phyloP scores from a whole-genome alignment of 208 protist species.

The Acanthamoeba rhysodes region DNA sequence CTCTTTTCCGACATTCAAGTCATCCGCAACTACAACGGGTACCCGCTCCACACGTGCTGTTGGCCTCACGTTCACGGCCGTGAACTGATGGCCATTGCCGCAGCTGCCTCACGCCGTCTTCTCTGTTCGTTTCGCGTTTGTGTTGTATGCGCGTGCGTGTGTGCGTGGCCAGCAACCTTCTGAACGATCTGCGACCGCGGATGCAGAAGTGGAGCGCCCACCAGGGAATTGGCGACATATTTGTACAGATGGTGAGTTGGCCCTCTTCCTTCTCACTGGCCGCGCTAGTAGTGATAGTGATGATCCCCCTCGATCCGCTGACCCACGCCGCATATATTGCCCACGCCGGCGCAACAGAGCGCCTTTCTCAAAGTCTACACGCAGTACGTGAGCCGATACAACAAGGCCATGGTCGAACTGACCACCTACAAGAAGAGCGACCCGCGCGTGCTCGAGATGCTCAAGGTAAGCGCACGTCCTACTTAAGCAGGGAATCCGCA shows the following conservation, averaged over 20 bases:
- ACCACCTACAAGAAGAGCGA: conserved; percentile 55
- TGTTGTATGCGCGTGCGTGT: background rate
- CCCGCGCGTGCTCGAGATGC: conserved; percentile 4
- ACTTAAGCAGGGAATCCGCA: background rate
- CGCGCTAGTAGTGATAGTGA: background rate
- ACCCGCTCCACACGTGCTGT: background rate
- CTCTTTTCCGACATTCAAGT: conserved; percentile 57
- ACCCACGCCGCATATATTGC: background rate
- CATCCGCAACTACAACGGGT: conserved; percentile 71
- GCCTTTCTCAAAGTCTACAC: conserved; percentile 72
- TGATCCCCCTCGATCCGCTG: background rate
- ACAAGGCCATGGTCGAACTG: conserved; percentile 71
- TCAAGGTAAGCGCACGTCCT: background rate
- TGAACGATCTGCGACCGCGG: conserved; percentile 44
- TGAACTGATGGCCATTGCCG: background rate
- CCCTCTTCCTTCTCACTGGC: background rate
- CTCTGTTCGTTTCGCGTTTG: background rate
- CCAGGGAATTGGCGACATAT: conserved; percentile 69
- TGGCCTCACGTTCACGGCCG: background rate
- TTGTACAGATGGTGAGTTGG: conserved; percentile 55
- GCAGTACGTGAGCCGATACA: conserved; percentile 68
- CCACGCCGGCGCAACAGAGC: background rate
- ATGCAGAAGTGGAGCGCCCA: conserved; percentile 48
- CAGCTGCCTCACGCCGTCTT: background rate
- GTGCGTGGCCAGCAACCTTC: background rate